Base-by-base conservation (phyloP, 2,329 filamentous ascomycete genomes). In the Tothia fuscella region DNA sequence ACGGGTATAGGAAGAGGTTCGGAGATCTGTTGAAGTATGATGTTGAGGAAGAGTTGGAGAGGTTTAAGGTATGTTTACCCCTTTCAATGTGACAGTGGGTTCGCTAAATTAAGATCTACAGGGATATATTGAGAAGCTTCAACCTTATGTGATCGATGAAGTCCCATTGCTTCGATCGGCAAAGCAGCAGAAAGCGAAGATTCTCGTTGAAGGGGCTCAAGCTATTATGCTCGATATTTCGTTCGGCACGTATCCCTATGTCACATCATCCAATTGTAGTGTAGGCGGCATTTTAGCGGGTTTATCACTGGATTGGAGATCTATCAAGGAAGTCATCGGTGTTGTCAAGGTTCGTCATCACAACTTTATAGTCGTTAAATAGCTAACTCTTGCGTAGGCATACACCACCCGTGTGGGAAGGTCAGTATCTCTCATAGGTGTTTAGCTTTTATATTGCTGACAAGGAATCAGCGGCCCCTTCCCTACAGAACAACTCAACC, bases 181-280 rank as follows among this genome's bases (percentile, higher is more conserved):
- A 2, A 77, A 83, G 54, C 60, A 72, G 42, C 63, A 64, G 42
- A 70, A 75, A 28, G 66, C 64, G 28, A 71, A 71, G 42, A 77
- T 84, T 48, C 65, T 84, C 3, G 68, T 84, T 9, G 80, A 86
- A 61, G 80, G 79, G 41, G 77, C 77, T 28, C 74, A 80, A 51
- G 75, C 75, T 7, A 64, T 81, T 39, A 79, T 83, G 76, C 64
- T 82, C 41, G 78, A 82, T 54, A 67, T 82, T 44, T 73, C 74
- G 54, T 38, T 26, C 19, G 48, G 71, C 44, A 76, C 73, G 33
- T 80, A 41, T 30, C 36, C 41, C 12, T 39, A 26, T n/a, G 35
- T 44, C n/a, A 43, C 33, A 2, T 41, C 33, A 14, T 47, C 38
- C 12, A 46, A 61, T 56, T 77, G 73, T 20, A 70, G 69, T 24